A percentile compares a stretch with the other conserved stretches of the same genome.
phyloP scores from a whole-genome alignment of 768 basidiomycete genomes.

The Gymnopilus dilepis region DNA sequence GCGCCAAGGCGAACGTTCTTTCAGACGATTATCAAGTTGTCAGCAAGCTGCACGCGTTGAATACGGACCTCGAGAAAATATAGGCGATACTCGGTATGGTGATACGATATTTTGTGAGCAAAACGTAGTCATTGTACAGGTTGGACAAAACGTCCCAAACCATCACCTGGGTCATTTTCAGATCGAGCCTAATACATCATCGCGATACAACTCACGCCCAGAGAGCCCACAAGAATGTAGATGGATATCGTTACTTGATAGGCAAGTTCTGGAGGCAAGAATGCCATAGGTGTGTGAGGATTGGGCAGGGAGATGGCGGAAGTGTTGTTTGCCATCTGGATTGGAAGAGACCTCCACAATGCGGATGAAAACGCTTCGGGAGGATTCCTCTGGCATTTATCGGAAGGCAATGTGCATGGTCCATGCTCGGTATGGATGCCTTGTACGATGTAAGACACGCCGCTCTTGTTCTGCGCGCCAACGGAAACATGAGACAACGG shows the following conservation, averaged over 20 bases:
- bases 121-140: conserved; percentile 24
- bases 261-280: conserved; percentile 11
- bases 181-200: not conserved
- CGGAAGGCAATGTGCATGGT: not conserved
- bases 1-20: conserved; percentile 14
- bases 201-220: conserved; percentile 5
- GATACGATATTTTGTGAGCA: conserved; percentile 25
- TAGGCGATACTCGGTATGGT: conserved; percentile 29
- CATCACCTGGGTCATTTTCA: conserved; percentile 17
- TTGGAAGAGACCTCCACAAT: not conserved
- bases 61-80: conserved; percentile 27
- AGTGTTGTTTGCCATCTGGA: not conserved
- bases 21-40: not conserved
- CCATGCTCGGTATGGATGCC: not conserved
- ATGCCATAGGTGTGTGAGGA: conserved; percentile 16
- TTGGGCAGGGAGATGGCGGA: conserved; percentile 2
- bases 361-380: not conserved
- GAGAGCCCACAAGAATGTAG: conserved; percentile 12
- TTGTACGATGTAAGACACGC: not conserved
- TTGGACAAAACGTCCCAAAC: conserved; percentile 36
- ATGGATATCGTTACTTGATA: conserved; percentile 13
- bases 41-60: not conserved
- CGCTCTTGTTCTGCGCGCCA: not conserved
- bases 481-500: not conserved
- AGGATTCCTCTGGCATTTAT: not conserved